Conservation (phyloP, 371 early-diverging fungal genomes). For the Mucor saturninus region DNA sequence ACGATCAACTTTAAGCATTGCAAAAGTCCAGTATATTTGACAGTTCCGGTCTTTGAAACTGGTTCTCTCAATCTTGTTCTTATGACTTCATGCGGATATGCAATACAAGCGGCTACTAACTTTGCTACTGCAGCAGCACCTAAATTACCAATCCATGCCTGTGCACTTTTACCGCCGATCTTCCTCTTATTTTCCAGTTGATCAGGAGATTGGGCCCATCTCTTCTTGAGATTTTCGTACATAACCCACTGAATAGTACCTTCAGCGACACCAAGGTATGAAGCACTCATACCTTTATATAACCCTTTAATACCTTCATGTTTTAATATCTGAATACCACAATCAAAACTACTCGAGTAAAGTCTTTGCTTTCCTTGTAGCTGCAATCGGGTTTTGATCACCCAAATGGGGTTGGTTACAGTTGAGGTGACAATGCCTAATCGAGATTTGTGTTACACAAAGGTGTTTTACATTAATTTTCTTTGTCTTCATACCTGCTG, state of each 20-base stretch:
- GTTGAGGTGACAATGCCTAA: conserved; percentile 74
- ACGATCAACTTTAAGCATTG: conserved; percentile 74
- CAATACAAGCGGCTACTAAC: conserved; percentile 82
- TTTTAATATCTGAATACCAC: conserved; percentile 66
- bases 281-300: conserved; percentile 92
- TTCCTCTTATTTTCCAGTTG: conserved; percentile 8
- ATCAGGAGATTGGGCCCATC: conserved; percentile 9
- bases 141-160: conserved; percentile 77
- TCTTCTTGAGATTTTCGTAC: conserved; percentile 87
- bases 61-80: conserved; percentile 78
- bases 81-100: conserved; percentile 87
- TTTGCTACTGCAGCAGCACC: conserved; percentile 88
- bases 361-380: conserved; percentile 62
- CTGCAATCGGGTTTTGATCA: conserved; percentile 95
- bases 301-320: conserved; percentile 85
- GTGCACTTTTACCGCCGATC: conserved; percentile 41
- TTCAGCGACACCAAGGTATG: conserved; percentile 84
- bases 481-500: conserved; percentile 65
- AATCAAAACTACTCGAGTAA: conserved; percentile 69
- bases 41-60: conserved; percentile 53
- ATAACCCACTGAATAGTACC: conserved; percentile 92
- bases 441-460: neutral
- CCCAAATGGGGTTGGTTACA: conserved; percentile 95
- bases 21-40: conserved; percentile 82
- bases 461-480: neutral